Percentiles rank a stretch among this genome's conserved stretches.
phyloP scores from a whole-genome alignment of 2,329 filamentous ascomycete genomes.

The Botryosphaeria agaves region DNA sequence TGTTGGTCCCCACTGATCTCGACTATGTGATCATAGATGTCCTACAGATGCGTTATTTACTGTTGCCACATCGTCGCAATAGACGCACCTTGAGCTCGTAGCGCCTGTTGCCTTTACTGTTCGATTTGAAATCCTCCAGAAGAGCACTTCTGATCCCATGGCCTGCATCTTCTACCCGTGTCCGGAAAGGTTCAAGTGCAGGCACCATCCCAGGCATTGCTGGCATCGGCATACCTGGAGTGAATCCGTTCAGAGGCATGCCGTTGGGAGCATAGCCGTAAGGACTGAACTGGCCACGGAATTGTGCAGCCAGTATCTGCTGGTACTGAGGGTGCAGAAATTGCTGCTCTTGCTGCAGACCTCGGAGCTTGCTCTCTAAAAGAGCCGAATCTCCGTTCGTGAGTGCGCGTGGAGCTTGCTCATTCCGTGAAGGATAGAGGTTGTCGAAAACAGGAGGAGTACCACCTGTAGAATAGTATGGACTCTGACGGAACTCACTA shows the following conservation, averaged over 20 bases:
- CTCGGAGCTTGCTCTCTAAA: conserved; percentile 31
- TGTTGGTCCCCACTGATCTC: conserved; percentile 95
- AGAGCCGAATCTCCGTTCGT: conserved; percentile 25
- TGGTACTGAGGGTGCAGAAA: conserved; percentile 19
- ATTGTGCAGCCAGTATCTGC: conserved; percentile 17
- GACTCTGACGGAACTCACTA: conserved; percentile 27
- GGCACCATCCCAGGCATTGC: conserved; percentile 18
- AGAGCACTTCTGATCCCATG: conserved; percentile 51
- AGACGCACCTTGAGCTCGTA: conserved; percentile 57
- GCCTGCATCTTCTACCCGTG: conserved; percentile 39
- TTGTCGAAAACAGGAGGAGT: conserved; percentile 27
- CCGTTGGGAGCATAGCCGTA: conserved; percentile 17
- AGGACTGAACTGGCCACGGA: conserved; percentile 16
- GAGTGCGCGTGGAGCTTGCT: conserved; percentile 17
- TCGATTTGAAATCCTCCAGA: conserved; percentile 64
- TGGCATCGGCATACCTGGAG: conserved; percentile 16
- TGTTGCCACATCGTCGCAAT: background rate
- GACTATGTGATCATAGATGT: conserved; percentile 74
- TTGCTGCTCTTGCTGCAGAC: conserved; percentile 25
- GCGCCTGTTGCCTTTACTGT: conserved; percentile 52
- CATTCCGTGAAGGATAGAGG: conserved; percentile 22
- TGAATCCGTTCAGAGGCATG: conserved; percentile 16
- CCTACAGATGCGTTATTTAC: conserved; percentile 21
- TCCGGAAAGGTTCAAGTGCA: conserved; percentile 20
- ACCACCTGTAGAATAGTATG: conserved; percentile 28